These are phyloP conservation scores for Pelargonium nanum DNA, from an alignment of 345 rosid genomes.

Conservation along the genomic window DNA sequence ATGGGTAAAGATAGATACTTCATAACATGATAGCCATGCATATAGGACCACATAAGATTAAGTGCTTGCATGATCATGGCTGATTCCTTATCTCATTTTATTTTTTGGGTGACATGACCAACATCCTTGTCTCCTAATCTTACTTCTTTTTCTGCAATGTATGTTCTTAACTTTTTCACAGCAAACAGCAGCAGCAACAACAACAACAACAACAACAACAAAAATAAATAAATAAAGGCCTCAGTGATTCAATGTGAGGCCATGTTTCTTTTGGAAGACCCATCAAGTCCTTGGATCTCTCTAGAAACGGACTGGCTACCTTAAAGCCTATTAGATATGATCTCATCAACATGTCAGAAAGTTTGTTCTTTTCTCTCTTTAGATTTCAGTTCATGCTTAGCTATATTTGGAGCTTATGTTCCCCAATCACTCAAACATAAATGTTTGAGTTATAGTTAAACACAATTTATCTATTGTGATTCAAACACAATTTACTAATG, in stretches of 20 bases:
- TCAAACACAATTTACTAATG: no score
- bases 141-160: not conserved
- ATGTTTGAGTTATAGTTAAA: no score
- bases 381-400: no score
- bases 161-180: not conserved
- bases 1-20: not conserved
- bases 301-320: no score
- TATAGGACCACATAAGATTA: not conserved
- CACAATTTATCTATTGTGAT: no score
- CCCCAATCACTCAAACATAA: no score
- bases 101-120: not conserved
- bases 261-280: not conserved
- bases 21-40: no score
- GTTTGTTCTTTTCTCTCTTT: not conserved
- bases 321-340: not conserved
- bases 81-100: not conserved
- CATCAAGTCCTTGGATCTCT: not conserved
- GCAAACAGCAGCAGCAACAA: no score
- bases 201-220: no score
- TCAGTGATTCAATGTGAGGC: not conserved
- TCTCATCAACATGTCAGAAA: not conserved
- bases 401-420: no score
- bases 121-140: not conserved
- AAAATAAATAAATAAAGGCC: not conserved
- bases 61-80: not conserved